Conservation (phyloP, 805 yeast genomes). For the Candida oleophila region DNA sequence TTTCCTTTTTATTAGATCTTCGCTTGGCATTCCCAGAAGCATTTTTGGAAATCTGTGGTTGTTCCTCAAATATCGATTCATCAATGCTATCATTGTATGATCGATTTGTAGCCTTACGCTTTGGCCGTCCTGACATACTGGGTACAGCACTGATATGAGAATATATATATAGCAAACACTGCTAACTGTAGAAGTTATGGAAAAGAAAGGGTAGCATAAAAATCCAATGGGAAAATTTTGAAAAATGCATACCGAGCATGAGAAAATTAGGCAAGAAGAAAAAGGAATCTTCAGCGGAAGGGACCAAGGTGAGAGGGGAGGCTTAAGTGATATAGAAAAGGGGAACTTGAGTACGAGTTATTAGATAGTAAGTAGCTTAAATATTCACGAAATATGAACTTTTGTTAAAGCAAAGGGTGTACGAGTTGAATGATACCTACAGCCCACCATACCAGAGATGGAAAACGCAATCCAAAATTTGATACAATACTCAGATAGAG, state of each 20-base stretch:
- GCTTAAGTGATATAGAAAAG: background rate
- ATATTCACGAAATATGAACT: no score
- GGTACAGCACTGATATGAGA: background rate
- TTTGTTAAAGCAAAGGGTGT: no score
- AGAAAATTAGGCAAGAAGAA: background rate
- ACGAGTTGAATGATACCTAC: no score
- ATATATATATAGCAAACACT: background rate
- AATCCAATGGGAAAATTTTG: background rate
- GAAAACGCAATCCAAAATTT: no score
- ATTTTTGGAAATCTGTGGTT: background rate
- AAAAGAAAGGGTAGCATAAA: background rate
- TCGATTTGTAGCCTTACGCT: slow-evolving; percentile 38
- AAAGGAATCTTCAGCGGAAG: background rate
- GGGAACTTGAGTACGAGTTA: background rate
- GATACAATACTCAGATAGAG: no score
- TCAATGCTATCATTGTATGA: slow-evolving; percentile 33
- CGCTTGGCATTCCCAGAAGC: slow-evolving; percentile 5
- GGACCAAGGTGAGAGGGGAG: background rate
- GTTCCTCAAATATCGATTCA: slow-evolving; percentile 23
- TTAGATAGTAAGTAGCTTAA: background rate
- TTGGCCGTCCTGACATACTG: slow-evolving; percentile 18
- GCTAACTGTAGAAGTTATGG: background rate
- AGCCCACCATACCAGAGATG: no score
- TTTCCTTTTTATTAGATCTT: slow-evolving; percentile 3
- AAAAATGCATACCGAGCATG: background rate